Evolutionary conservation across 306 rosid species (phyloP).

Genomic region (Acacia melanoxylon): DNA sequence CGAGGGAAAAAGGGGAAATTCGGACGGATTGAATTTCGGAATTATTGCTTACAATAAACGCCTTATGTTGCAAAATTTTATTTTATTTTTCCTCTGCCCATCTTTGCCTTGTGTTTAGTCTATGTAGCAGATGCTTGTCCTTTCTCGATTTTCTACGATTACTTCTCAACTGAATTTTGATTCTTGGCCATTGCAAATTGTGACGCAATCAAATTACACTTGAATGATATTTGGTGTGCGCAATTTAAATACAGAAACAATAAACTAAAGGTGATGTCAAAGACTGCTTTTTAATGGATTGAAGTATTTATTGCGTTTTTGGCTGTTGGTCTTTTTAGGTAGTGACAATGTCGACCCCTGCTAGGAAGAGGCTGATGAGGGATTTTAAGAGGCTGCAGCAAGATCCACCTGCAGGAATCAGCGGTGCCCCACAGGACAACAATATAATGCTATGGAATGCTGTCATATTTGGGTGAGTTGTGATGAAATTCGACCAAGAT

Average conservation of each 20-base stretch:
- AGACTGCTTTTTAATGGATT: not conserved
- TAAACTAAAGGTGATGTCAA: not conserved
- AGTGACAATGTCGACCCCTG: slow-evolving; percentile 86
- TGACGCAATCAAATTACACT: not conserved
- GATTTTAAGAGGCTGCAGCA: slow-evolving; percentile 98
- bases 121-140: not conserved
- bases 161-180: not conserved
- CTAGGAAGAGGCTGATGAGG: slow-evolving; percentile 96
- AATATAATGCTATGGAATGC: slow-evolving; percentile 98
- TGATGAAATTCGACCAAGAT: slow-evolving; percentile 26
- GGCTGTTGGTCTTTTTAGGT: slow-evolving; percentile 37
- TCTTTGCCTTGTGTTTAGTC: not conserved
- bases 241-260: not conserved
- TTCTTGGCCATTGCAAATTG: not conserved
- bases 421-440: slow-evolving; percentile 98
- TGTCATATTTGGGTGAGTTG: slow-evolving; percentile 93
- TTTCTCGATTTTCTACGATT: not conserved
- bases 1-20: not conserved
- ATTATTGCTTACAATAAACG: not conserved
- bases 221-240: not conserved
- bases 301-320: not conserved
- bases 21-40: not conserved
- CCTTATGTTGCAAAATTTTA: not conserved
- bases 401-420: slow-evolving; percentile 98
- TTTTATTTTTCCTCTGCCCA: not conserved